These are phyloP conservation scores for Dioszegia hungarica DNA, from an alignment of 768 basidiomycete genomes.

Conservation along the genomic window DNA sequence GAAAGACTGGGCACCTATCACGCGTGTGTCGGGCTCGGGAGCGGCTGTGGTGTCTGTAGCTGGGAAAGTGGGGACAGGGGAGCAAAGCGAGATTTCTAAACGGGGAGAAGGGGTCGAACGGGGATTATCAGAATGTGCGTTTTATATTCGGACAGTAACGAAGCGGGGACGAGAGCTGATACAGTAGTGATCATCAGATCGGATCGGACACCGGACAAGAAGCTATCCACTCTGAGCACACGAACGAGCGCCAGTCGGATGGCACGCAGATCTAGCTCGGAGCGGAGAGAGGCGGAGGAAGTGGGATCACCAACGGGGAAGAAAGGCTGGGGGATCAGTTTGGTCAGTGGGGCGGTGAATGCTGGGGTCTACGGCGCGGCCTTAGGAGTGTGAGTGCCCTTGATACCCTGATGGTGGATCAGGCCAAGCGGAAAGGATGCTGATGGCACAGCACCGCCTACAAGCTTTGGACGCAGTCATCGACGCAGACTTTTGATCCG, in stretches of 20 bases:
- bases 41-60: neutral
- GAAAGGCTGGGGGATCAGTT: conserved; percentile 7
- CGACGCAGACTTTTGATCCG: neutral
- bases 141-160: no score
- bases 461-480: conserved; percentile 4
- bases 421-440: neutral
- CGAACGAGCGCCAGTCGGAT: neutral
- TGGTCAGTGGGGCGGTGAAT: conserved; percentile 1
- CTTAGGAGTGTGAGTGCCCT: conserved; percentile 5
- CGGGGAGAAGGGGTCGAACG: neutral
- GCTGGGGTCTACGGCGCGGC: conserved; percentile 10
- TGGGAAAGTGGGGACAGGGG: neutral
- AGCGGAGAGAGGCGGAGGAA: neutral
- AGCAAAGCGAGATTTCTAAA: neutral
- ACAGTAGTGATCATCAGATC: neutral
- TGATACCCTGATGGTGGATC: neutral
- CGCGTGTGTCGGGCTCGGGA: neutral
- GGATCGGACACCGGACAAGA: neutral
- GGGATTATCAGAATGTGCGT: conserved; percentile 4
- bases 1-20: neutral
- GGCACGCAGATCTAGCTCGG: no score
- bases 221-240: neutral
- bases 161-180: neutral
- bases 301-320: neutral
- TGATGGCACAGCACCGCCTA: neutral